Evolutionary conservation across 2,329 filamentous ascomycete species (phyloP).

Genomic region (Periconia sp.): DNA sequence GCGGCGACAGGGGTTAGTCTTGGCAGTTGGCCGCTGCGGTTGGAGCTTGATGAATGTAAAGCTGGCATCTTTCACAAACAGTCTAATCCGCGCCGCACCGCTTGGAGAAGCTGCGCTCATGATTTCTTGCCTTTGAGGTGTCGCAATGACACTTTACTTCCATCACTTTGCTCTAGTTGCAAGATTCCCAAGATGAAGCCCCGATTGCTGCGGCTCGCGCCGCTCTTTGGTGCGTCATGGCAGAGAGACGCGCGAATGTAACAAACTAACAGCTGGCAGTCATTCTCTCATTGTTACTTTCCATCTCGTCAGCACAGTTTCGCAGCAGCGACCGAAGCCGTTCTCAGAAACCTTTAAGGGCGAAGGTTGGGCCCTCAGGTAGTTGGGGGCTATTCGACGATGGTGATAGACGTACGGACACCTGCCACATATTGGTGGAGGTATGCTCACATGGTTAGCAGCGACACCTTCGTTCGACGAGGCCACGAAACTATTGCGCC

Average conservation of each 20-base stretch:
- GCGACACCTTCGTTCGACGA: constrained; percentile 43
- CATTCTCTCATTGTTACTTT: constrained; percentile 36
- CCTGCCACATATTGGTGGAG: not conserved
- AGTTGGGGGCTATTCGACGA: constrained; percentile 18
- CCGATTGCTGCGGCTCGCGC: constrained; percentile 42
- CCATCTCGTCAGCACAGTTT: constrained; percentile 31
- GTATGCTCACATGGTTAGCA: constrained; percentile 17
- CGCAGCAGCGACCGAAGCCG: constrained; percentile 27
- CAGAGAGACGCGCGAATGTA: constrained; percentile 6
- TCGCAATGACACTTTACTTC: constrained; percentile 37
- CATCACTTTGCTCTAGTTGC: constrained; percentile 17
- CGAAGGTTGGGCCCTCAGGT: constrained; percentile 16
- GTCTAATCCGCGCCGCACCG: constrained; percentile 17
- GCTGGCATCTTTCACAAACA: constrained; percentile 42
- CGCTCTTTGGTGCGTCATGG: constrained; percentile 39
- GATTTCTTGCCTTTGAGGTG: constrained; percentile 23
- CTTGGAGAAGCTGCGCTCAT: constrained; percentile 17
- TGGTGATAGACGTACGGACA: constrained; percentile 27
- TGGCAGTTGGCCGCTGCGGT: constrained; percentile 19
- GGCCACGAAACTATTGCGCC: constrained; percentile 48
- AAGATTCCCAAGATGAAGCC: constrained; percentile 38
- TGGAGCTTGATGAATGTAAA: constrained; percentile 33
- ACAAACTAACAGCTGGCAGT: constrained; percentile 34
- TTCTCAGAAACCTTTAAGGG: constrained; percentile 31
- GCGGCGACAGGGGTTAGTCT: constrained; percentile 25